phyloP scores from a whole-genome alignment of 768 basidiomycete genomes.

The Pilatotrama ljubarskyi region DNA sequence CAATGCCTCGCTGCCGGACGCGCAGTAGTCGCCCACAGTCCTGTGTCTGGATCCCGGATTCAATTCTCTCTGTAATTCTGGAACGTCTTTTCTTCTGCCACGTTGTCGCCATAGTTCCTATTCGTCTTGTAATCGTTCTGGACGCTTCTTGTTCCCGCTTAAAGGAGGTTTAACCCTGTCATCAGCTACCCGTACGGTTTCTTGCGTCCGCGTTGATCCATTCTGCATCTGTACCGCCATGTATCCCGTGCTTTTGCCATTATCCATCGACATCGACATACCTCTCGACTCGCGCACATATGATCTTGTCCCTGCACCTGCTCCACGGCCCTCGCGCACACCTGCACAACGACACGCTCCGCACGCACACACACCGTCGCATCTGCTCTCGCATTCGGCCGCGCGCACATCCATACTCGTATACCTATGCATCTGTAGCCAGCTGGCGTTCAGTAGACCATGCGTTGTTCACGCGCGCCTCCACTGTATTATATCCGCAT shows the following conservation, averaged over 20 bases:
- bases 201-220: not conserved
- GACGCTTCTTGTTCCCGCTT: not conserved
- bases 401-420: slow-evolving; percentile 9
- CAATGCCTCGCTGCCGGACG: not conserved
- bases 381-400: slow-evolving; percentile 5
- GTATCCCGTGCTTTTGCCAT: not conserved
- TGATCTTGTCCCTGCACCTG: too few relatives aligned
- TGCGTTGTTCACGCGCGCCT: not conserved
- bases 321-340: too few relatives aligned
- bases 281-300: not conserved
- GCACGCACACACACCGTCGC: not conserved
- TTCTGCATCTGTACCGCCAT: not conserved
- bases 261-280: too few relatives aligned
- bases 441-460: slow-evolving; percentile 1
- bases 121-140: not conserved
- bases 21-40: not conserved
- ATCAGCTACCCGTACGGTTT: not conserved
- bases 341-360: not conserved
- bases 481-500: slow-evolving; percentile 4
- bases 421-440: slow-evolving; percentile 12
- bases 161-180: not conserved
- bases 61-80: not conserved
- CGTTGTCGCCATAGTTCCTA: not conserved
- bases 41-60: not conserved
- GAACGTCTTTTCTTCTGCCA: not conserved